These are phyloP conservation scores for Jatropha podagrica DNA, from an alignment of 441 rosid species.

Conservation along the genomic window DNA sequence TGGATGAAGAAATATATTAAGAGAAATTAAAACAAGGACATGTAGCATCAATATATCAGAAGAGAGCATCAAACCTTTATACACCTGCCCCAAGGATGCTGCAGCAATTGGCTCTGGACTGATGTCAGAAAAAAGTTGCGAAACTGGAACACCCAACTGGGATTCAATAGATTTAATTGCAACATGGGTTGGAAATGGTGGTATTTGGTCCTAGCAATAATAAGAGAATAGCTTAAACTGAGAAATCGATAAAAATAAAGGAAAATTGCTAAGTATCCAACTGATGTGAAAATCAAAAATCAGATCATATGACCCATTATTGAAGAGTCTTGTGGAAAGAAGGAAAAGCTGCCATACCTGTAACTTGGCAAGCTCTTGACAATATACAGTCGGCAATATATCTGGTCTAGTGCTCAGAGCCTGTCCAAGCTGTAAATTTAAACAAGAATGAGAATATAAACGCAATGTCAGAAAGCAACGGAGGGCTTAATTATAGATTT, in stretches of 20 bases:
- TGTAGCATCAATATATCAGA: conserved; percentile 19
- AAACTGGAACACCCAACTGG: conserved; percentile 70
- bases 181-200: conserved; percentile 77
- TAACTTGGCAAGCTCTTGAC: conserved; percentile 93
- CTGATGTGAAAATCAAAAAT: neutral
- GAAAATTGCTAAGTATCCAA: conserved; percentile 11
- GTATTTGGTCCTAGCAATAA: conserved; percentile 83
- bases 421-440: conserved; percentile 87
- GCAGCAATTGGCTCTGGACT: conserved; percentile 92
- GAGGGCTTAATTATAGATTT: neutral
- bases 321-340: conserved; percentile 11
- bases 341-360: conserved; percentile 50
- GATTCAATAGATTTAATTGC: conserved; percentile 86
- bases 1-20: neutral
- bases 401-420: conserved; percentile 98
- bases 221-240: conserved; percentile 24
- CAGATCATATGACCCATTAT: neutral
- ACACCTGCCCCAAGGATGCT: conserved; percentile 98
- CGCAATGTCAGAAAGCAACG: neutral
- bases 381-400: conserved; percentile 77
- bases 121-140: conserved; percentile 81
- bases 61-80: conserved; percentile 74
- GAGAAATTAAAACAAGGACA: neutral
- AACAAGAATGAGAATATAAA: conserved; percentile 16
- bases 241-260: conserved; percentile 19